Percentiles rank a stretch among this genome's conserved stretches.
phyloP scores from a whole-genome alignment of 495 filamentous ascomycete genomes.

The Sordaria brevicollis region DNA sequence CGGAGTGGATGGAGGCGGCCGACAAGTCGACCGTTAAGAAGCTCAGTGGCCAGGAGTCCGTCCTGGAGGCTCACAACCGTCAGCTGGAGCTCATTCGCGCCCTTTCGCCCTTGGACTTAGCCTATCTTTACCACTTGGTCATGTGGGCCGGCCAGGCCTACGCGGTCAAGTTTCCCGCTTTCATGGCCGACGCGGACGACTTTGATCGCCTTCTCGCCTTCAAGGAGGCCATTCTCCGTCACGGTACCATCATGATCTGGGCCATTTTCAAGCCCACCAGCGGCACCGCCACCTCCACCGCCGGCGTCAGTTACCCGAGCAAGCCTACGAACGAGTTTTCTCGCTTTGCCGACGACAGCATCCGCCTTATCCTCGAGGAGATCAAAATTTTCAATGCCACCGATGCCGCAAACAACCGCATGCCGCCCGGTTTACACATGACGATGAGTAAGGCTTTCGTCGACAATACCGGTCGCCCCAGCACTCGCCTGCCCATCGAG shows the following conservation, averaged over 20 bases:
- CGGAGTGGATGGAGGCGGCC: neutral
- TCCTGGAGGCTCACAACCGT: neutral
- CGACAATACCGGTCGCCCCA: neutral
- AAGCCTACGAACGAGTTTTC: neutral
- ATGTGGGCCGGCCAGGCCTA: slow-evolving; percentile 6
- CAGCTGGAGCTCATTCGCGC: slow-evolving; percentile 12
- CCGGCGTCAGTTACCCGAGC: neutral
- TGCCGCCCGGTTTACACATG: neutral
- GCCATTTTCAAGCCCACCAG: neutral
- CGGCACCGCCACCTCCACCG: neutral
- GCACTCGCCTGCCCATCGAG: neutral
- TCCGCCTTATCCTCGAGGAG: neutral
- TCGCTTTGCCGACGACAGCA: neutral
- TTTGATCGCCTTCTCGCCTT: slow-evolving; percentile 5
- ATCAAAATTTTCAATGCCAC: neutral
- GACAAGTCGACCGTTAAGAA: neutral
- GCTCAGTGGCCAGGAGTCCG: neutral
- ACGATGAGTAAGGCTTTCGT: neutral
- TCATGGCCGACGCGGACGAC: neutral
- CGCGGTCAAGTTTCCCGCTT: neutral
- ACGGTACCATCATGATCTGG: slow-evolving; percentile 12
- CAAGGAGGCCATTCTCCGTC: slow-evolving; percentile 8
- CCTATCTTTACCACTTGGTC: slow-evolving; percentile 10
- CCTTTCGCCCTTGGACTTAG: slow-evolving; percentile 11
- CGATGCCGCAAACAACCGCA: neutral